Base-by-base conservation (phyloP, 129 eudicot genomes). In the Flaveria brownii region DNA sequence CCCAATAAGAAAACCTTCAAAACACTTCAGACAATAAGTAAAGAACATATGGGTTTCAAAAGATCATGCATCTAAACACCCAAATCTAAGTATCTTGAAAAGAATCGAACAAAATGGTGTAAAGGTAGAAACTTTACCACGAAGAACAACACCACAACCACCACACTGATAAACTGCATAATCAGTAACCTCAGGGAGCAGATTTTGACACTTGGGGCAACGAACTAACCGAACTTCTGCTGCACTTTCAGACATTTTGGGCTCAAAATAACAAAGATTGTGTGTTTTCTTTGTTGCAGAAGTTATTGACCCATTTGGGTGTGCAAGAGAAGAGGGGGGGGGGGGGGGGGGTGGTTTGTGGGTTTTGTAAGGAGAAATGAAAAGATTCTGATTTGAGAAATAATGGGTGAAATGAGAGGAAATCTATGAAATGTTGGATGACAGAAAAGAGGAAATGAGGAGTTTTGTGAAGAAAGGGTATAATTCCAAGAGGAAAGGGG, bases 91-190 rank as follows among this genome's bases (percentile, higher is more conserved):
- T 68, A 65, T 67, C 20, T 45, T 54, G 55, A 39, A 23, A 72
- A 60, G 45, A 41, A 65, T 65, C 26, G 56, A 10, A 70, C 9
- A 63, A 23, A 33, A 62, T 6, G 46, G n/a, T n/a, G 2, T 77
- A 83, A 45, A 30, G 6, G 55, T 36, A 43, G 13, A 15, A 72
- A 78, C 74, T 22, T 77, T 84, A 91, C 97, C 97, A 59, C 85
- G 70, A 70, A 91, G 88, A 67, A 91, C 88, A 91, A 91, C 86
- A 64, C 88, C 94, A 82, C 94, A 91, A 49, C 94, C 94, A 17
- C 94, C 97, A 79, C 94, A 88, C 86, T 81, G 89, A 85, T 88
- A 91, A 75, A 91, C 78, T 71, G 90, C 83, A 82, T 78, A 88
- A 78, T 77, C 91, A 67, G 86, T 80, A 33, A 88, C 88, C 76